Percentiles rank a stretch among this genome's conserved stretches.
These are phyloP conservation scores for Solanum stenotomum DNA, from an alignment of 257 asterid species.

Conservation along the genomic window DNA sequence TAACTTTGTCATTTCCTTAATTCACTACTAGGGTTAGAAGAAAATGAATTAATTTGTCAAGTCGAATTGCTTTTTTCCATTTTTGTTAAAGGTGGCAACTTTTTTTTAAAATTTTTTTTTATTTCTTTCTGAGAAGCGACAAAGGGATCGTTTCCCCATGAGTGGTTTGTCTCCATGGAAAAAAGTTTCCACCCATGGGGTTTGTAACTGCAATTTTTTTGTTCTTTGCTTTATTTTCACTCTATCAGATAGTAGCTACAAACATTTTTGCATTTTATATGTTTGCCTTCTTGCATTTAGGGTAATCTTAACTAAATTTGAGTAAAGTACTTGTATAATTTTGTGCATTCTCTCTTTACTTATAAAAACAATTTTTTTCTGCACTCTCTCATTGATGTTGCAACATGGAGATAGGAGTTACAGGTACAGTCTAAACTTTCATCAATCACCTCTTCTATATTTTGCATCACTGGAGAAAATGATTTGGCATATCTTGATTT, in stretches of 20 bases:
- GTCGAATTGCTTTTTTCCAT: neutral
- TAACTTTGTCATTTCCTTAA: conserved; percentile 4
- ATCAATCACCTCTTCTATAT: neutral
- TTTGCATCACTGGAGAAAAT: neutral
- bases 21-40: neutral
- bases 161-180: neutral
- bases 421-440: neutral
- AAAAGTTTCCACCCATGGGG: neutral
- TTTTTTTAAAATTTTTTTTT: too few species aligned
- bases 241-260: neutral
- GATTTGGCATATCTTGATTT: neutral
- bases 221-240: neutral
- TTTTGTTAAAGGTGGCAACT: neutral
- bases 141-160: neutral
- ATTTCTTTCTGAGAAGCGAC: neutral
- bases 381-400: neutral
- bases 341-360: neutral
- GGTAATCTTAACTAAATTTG: neutral
- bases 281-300: neutral
- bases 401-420: neutral
- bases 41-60: neutral
- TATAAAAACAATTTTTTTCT: neutral
- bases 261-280: neutral
- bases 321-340: neutral
- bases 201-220: neutral